Conservation (phyloP, 2,329 filamentous ascomycete genomes). For the Trichoderma oligosporum region DNA sequence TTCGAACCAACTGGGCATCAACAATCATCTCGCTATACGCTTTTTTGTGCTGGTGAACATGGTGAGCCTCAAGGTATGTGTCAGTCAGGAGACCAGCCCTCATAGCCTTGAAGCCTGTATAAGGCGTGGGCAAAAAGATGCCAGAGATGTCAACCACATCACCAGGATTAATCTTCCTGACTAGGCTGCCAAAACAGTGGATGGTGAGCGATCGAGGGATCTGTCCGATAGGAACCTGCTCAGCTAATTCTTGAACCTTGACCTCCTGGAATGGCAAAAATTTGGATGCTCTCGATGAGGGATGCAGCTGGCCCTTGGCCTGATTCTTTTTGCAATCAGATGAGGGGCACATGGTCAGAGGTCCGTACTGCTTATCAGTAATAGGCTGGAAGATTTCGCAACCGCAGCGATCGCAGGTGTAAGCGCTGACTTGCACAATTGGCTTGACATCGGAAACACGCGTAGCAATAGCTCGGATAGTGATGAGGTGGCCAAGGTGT, state of each 20-base stretch:
- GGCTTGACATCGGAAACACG: slow-evolving; percentile 97
- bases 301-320: slow-evolving; percentile 86
- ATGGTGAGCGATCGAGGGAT: slow-evolving; percentile 90
- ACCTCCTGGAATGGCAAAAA: slow-evolving; percentile 97
- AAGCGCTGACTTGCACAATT: slow-evolving; percentile 94
- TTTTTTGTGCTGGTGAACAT: slow-evolving; percentile 95
- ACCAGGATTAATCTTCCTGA: slow-evolving; percentile 84
- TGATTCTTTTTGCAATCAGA: slow-evolving; percentile 87
- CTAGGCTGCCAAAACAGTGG: slow-evolving; percentile 81
- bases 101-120: slow-evolving; percentile 98
- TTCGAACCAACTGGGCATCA: slow-evolving; percentile 71
- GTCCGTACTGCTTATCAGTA: slow-evolving; percentile 84
- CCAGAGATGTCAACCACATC: slow-evolving; percentile 92
- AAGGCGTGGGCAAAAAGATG: slow-evolving; percentile 94
- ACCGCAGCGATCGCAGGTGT: slow-evolving; percentile 94
- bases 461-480: slow-evolving; percentile 88
- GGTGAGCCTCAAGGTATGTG: slow-evolving; percentile 92
- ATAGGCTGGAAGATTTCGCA: slow-evolving; percentile 97
- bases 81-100: slow-evolving; percentile 93
- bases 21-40: slow-evolving; percentile 90
- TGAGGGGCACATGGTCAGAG: slow-evolving; percentile 81
- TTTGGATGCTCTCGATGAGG: slow-evolving; percentile 93
- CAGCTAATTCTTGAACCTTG: slow-evolving; percentile 98
- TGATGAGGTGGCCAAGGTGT: slow-evolving; percentile 89
- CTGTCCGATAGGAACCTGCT: slow-evolving; percentile 96